A percentile compares a stretch with the other conserved stretches of the same genome.
These are phyloP conservation scores for Alternaria ethzedia DNA, from an alignment of 2,329 filamentous ascomycete genomes.

Conservation along the genomic window DNA sequence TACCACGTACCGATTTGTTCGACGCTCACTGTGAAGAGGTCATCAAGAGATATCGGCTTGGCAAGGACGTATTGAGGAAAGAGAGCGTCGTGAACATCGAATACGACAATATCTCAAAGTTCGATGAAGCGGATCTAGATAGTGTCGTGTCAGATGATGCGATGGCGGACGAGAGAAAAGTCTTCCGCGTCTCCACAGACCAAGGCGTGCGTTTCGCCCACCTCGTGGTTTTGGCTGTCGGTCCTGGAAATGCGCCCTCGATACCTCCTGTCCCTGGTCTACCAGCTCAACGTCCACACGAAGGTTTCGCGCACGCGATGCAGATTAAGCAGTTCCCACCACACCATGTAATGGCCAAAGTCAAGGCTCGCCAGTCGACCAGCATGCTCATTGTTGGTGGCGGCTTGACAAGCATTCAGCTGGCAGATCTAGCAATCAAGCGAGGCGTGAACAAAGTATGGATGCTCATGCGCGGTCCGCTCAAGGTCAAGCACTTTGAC, in stretches of 20 bases:
- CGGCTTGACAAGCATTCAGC: conserved; percentile 77
- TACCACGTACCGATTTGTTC: conserved; percentile 51
- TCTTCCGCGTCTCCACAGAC: conserved; percentile 70
- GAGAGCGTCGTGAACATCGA: conserved; percentile 67
- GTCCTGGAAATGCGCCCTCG: conserved; percentile 64
- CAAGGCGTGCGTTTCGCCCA: conserved; percentile 63
- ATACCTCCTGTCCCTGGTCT: conserved; percentile 57
- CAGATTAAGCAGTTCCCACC: conserved; percentile 67
- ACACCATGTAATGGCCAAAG: conserved; percentile 58
- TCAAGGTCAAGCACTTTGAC: conserved; percentile 77
- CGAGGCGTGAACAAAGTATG: conserved; percentile 71
- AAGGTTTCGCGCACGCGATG: conserved; percentile 69
- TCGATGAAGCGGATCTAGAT: conserved; percentile 24
- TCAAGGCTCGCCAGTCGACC: conserved; percentile 56
- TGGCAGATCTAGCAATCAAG: conserved; percentile 70
- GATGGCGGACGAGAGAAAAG: conserved; percentile 51
- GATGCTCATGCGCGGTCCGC: conserved; percentile 69
- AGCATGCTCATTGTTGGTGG: conserved; percentile 76
- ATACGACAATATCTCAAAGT: conserved; percentile 57
- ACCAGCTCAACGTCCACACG: conserved; percentile 42
- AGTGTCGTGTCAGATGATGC: conserved; percentile 25
- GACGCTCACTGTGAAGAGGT: conserved; percentile 50
- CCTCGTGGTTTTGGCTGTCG: conserved; percentile 73
- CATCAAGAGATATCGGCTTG: conserved; percentile 55
- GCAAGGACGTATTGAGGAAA: conserved; percentile 63